Evolutionary conservation across 495 filamentous ascomycete species (phyloP), one percentile per base, ranked within the genome.

Genomic region (Penicilliopsis zonata): DNA sequence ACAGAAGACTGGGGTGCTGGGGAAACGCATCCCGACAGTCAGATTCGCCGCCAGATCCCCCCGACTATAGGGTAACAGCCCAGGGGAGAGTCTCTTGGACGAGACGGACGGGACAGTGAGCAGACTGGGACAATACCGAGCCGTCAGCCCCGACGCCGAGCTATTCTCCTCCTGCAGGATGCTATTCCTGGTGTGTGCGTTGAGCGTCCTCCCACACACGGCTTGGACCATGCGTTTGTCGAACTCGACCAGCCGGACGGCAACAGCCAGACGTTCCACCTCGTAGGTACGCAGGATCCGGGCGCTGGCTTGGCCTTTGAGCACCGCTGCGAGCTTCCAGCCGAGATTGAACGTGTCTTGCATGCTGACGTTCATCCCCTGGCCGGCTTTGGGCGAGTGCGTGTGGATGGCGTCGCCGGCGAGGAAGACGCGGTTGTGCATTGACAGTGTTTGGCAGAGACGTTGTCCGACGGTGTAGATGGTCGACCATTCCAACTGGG

Each of bases 261-360:
- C 81, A 12, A 77, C 74, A 40, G 68, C 68, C 43, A 74, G 61
- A 3, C 82, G 65, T 50, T 88, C 82, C 3, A 69, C 42, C 5
- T 78, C 68, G 38, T 86, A 88, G 3, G 81, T 82, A 41, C 74
- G 53, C 1, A 86, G 57, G 3, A 86, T 41, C 2, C 59, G 61
- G 2, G 67, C 67, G 9, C 44, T 37, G 2, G 76, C 72, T 25
- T 65, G 55, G 9, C 75, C 75, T 19, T 57, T 67, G 9, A 85
- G 49, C 1, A 87, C 66, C 16, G 67, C 51, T 1, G 70, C 78
- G 3, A 90, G 59, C 52, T 90, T 87, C 82, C 82, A 87, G 13
- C 81, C 82, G 21, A 86, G 70, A 35, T 90, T 86, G 43, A 67
- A 62, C 9, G 61, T 55, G 36, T 74, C 66, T 38, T 69, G 65